A percentile compares a stretch with the other conserved stretches of the same genome.
These are phyloP conservation scores for Botrytis hyacinthi DNA, from an alignment of 2,329 filamentous ascomycete species.

Conservation along the genomic window DNA sequence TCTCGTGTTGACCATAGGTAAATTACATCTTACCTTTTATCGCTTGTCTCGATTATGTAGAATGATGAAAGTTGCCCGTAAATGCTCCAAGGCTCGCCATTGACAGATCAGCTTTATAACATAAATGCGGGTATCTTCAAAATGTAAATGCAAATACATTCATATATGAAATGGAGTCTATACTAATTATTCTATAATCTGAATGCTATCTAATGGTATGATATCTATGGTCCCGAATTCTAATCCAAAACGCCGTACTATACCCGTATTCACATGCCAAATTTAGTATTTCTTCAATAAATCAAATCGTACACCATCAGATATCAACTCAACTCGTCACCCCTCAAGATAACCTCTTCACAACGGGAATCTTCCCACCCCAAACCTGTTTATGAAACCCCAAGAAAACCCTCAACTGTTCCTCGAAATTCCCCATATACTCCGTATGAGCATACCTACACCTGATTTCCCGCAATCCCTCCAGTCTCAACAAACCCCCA, in stretches of 20 bases:
- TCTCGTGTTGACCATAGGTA: background rate
- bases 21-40: too few species aligned
- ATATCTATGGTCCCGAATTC: background rate
- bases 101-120: background rate
- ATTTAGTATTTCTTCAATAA: background rate
- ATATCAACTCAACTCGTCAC: background rate
- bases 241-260: background rate
- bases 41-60: too few species aligned
- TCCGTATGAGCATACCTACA: constrained; percentile 13
- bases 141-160: background rate
- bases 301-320: background rate
- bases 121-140: too few species aligned
- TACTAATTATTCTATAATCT: background rate
- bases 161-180: background rate
- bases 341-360: background rate
- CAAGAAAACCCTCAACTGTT: constrained; percentile 9
- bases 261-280: background rate
- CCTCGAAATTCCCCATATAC: constrained; percentile 18
- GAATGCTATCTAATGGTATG: background rate
- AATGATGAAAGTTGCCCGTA: background rate
- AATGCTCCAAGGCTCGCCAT: background rate
- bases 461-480: background rate
- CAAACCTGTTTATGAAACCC: constrained; percentile 7
- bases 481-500: background rate
- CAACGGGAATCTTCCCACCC: background rate